Base-by-base conservation (phyloP, 495 filamentous ascomycete species). In the Lophiostoma macrostomum region DNA sequence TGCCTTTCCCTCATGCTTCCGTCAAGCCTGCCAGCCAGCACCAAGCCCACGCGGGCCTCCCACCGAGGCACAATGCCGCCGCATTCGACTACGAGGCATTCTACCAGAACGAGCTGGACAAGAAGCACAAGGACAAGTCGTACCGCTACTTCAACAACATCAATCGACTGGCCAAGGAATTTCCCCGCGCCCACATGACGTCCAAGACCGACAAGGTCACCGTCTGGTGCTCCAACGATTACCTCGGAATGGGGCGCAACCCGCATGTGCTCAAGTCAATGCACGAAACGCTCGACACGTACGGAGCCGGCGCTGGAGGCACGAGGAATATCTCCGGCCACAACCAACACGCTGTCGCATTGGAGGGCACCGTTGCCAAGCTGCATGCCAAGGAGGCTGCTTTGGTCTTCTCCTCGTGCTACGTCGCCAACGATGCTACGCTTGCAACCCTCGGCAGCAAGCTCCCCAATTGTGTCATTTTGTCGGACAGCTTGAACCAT, bases 71-170 rank as follows among this genome's bases (percentile, higher is more conserved):
- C 13, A 63, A 65, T 48, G 64, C 61, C 28, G 68, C 69, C 40
- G 87, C 81, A 54, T 97, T 95, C 69, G 76, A 96, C 71, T 98
- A 98, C 60, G 80, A 95, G 61, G 83, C 67, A 40, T 98, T 97
- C 75, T 98, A 97, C 73, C 67, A 84, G 29, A 71, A 70, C 32
- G 91, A 98, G 67, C 73, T 98, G 51, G 89, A 94, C 61, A 97
- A 96, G 83, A 98, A 98, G 73, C 94, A 95, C 80, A 90, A 95
- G 76, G 94, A 98, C 77, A 96, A 95, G 75, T 95, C 89, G 30
- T 98, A 98, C 75, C 88, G 93, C 62, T 97, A 98, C 76, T 98
- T 98, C 81, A 98, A 98, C 77, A 98, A 98, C 76, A 98, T 98
- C 83, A 98, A 98, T 67, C 88, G 93, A 19, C 77, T 98, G 51